Evolutionary conservation across 2,329 filamentous ascomycete species (phyloP).

Genomic region (Leptoxyphium fumago): DNA sequence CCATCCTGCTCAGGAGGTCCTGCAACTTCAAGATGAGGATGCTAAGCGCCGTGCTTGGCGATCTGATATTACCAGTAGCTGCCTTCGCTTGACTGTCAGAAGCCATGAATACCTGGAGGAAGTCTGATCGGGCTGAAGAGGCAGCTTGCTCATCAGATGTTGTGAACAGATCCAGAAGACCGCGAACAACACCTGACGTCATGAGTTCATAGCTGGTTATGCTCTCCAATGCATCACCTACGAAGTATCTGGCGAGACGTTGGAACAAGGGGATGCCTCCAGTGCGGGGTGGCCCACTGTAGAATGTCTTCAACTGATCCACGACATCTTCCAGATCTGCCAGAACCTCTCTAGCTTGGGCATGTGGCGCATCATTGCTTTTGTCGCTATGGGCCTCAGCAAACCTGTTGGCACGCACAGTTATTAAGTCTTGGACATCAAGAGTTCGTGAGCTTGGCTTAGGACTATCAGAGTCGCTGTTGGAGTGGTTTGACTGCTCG

Average conservation of each 20-base stretch:
- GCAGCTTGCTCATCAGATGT: slow-evolving; percentile 44
- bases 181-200: slow-evolving; percentile 75
- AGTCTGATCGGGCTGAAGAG: slow-evolving; percentile 58
- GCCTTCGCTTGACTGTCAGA: slow-evolving; percentile 45
- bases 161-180: slow-evolving; percentile 69
- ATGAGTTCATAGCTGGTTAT: slow-evolving; percentile 92
- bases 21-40: slow-evolving; percentile 87
- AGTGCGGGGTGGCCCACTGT: slow-evolving; percentile 30
- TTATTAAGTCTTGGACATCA: slow-evolving; percentile 58
- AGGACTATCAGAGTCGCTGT: slow-evolving; percentile 29
- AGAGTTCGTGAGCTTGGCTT: slow-evolving; percentile 11
- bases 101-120: slow-evolving; percentile 87
- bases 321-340: slow-evolving; percentile 57
- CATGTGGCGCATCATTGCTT: slow-evolving; percentile 57
- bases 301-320: slow-evolving; percentile 55
- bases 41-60: slow-evolving; percentile 72
- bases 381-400: slow-evolving; percentile 69
- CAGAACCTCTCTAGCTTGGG: slow-evolving; percentile 65
- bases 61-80: slow-evolving; percentile 50
- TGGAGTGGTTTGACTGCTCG: slow-evolving; percentile 40
- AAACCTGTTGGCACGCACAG: slow-evolving; percentile 65
- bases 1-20: slow-evolving; percentile 85
- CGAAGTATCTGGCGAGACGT: slow-evolving; percentile 68
- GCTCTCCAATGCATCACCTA: slow-evolving; percentile 75
- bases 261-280: slow-evolving; percentile 47